Evolutionary conservation across 169 alveolate species (phyloP), one percentile per base, ranked within the genome.

Genomic region (Blepharisma undulans): DNA sequence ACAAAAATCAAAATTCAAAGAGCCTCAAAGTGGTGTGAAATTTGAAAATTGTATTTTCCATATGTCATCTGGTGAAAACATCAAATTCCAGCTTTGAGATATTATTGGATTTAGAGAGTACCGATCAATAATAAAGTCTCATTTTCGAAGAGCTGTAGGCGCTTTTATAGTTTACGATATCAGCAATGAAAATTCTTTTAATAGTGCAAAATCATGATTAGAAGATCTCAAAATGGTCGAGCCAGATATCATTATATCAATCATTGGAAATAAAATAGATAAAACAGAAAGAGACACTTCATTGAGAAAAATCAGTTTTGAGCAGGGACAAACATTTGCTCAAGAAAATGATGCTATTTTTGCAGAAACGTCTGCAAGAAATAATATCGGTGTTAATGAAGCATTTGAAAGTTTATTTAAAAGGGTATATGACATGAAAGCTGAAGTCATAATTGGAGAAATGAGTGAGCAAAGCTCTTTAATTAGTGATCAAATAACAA

Each of bases 191-290:
- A 96, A 99, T 72, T 96, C 99, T 90, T 96, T 95, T 87, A 91
- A 89, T 30, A 96, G 94, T 94, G 97, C 92, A 16, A 74, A 76
- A 22, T 88, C 93, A 90, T 96, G 99, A 99, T 95, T 99, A 92
- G 99, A 98, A 90, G 99, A 99, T 93, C 96, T 99, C 72, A 96
- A 99, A 89, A 98, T 98, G 77, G 99, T 99, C 0, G 99, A 99
- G 91, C 99, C 99, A 16, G 99, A 99, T 92, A 98, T 99, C 77
- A 99, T 99, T 27, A 98, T 99, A 33, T 98, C 98, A 97, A 96
- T 99, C 36, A 99, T 99, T 10, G 99, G 99, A 72, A 99, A 99
- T 96, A 99, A 99, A 96, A 96, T 98, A 21, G 99, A 99, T 92
- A 90, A 96, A n/a, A n/a, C n/a, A n/a, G n/a, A n/a, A n/a, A n/a